Evolutionary conservation across 2,329 filamentous ascomycete species (phyloP).

Genomic region (Penicillium thymicola): DNA sequence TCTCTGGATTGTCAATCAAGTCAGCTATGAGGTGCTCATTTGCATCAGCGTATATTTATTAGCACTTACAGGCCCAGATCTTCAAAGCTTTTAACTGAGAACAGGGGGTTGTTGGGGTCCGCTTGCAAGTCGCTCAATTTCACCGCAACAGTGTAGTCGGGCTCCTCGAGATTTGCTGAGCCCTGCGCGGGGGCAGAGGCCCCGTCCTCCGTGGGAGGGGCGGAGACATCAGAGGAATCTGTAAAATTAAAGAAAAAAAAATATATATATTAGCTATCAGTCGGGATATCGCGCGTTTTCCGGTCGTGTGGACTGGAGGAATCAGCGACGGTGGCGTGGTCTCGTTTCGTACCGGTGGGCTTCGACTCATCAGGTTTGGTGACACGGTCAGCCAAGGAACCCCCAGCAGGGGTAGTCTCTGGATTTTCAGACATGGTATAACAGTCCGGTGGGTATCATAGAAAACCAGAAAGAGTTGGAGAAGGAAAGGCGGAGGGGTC

Average conservation of each 20-base stretch:
- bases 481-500: slow-evolving; percentile 6
- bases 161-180: slow-evolving; percentile 59
- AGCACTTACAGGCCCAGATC: slow-evolving; percentile 74
- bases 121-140: slow-evolving; percentile 86
- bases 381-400: slow-evolving; percentile 50
- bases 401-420: slow-evolving; percentile 28
- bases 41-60: not conserved
- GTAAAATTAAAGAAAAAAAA: slow-evolving; percentile 1
- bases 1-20: slow-evolving; percentile 36
- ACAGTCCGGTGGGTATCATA: not conserved
- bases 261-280: slow-evolving; percentile 19
- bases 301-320: not conserved
- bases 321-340: slow-evolving; percentile 14
- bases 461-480: not conserved
- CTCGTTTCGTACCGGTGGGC: slow-evolving; percentile 30
- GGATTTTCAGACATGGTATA: slow-evolving; percentile 38
- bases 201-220: slow-evolving; percentile 36
- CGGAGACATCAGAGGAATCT: slow-evolving; percentile 16
- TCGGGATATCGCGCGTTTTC: slow-evolving; percentile 13
- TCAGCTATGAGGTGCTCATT: slow-evolving; percentile 1
- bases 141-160: slow-evolving; percentile 84
- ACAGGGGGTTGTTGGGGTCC: slow-evolving; percentile 82
- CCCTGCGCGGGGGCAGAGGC: slow-evolving; percentile 41
- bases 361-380: slow-evolving; percentile 39
- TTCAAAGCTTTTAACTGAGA: slow-evolving; percentile 78